Percentiles rank a stretch among this genome's conserved stretches.
Evolutionary conservation across 345 rosid genomes (phyloP).

Genomic region (Syzygium oleosum): DNA sequence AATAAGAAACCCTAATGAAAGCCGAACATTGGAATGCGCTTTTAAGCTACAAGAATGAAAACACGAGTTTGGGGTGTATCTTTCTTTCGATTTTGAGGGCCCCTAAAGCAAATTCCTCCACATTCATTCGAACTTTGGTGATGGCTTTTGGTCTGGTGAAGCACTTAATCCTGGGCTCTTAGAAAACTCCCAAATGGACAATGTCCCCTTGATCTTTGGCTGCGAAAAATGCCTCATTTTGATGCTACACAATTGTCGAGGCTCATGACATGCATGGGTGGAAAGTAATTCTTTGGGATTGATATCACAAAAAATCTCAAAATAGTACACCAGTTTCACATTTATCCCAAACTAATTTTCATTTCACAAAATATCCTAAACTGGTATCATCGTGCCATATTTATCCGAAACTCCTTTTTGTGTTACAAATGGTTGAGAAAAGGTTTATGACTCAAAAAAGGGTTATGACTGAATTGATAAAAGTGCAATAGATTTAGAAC

Average conservation of each 20-base stretch:
- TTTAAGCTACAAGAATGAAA: not conserved
- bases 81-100: not conserved
- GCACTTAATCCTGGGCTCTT: no score
- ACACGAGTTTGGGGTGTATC: not conserved
- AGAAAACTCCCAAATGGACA: not conserved
- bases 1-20: not conserved
- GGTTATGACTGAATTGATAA: no score
- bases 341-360: not conserved
- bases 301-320: not conserved
- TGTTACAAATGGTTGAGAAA: no score
- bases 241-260: not conserved
- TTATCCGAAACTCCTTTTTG: no score
- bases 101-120: not conserved
- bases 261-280: not conserved
- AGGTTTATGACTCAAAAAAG: no score
- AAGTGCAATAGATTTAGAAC: no score
- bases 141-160: not conserved
- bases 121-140: not conserved
- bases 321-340: not conserved
- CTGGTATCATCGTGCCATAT: rapidly evolving
- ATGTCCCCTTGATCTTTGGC: not conserved
- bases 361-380: not conserved
- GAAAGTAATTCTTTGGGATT: not conserved
- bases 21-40: not conserved
- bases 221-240: not conserved